Base-by-base conservation (phyloP, 306 rosid species). In the Ammopiptanthus mongolicus region DNA sequence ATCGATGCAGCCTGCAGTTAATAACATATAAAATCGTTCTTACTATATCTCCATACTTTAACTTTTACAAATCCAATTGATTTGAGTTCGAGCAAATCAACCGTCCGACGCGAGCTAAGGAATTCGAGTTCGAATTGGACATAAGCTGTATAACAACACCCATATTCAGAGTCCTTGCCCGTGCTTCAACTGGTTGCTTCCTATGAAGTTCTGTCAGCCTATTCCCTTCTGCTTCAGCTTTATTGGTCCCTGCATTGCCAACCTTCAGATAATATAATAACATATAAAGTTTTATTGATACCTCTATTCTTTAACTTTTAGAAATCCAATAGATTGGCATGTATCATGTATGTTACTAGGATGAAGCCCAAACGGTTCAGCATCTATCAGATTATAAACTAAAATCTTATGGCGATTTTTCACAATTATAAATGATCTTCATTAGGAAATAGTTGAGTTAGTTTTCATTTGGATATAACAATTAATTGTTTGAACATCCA, bases 231-330 rank as follows among this genome's bases (percentile, higher is more conserved):
- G 1, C 25, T 23, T 23, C 46, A 31, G 18, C 36, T 65, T 65
- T 80, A n/a, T 23, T 31, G 23, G 10, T 42, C 13, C 19, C 44
- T 5, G 22, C 13, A 18, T 22, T 60, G 19, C 71, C 82, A 60
- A 76, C 71, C 87, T 84, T 64, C 64, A 44, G n/a, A 76, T 71
- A n/a, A 78, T 33, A 17, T n/a, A n/a, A n/a, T n/a, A n/a, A 25
- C 31, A 70, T 47, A 63, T n/a, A 52, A 18, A 65, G 65, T 48
- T 15, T 29, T 10, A n/a, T n/a, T n/a, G n/a, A 53, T 11, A 19
- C 17, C 10, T 18, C 44, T 8, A 18, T 7, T 3, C 0, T 41
- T 15, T 3, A 13, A 22, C 0, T 33, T 4, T n/a, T n/a, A 36
- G 8, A 14, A 3, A 58, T 22, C 6, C 21, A 48, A 28, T 13